phyloP scores from a whole-genome alignment of 2,329 filamentous ascomycete genomes.

The Fusarium pseudograminearum region DNA sequence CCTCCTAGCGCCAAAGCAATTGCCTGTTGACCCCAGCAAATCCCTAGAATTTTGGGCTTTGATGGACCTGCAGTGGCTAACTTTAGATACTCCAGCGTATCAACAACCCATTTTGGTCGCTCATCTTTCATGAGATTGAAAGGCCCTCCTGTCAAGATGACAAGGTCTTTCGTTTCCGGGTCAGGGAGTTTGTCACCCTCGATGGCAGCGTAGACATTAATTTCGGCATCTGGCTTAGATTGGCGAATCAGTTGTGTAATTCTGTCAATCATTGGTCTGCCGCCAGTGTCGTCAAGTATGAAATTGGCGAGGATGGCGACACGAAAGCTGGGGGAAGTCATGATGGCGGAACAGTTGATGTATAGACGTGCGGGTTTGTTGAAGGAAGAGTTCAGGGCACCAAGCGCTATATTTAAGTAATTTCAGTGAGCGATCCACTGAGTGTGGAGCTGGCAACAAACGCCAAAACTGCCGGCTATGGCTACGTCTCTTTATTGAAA shows the following conservation, averaged over 20 bases:
- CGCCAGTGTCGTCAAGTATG: not conserved
- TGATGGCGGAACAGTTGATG: not conserved
- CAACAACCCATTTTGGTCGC: not conserved
- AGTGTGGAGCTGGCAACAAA: not conserved
- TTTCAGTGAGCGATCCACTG: not conserved
- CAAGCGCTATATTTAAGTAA: not conserved
- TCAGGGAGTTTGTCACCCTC: not conserved
- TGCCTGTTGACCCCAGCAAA: constrained; percentile 14
- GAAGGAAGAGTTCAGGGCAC: not conserved
- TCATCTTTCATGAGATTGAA: not conserved
- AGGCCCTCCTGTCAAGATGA: constrained; percentile 6
- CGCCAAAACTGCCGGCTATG: not conserved
- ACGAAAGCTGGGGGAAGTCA: not conserved
- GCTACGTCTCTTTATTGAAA: not conserved
- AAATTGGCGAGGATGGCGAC: constrained; percentile 8
- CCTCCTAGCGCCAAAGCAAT: not conserved
- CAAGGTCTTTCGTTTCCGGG: not conserved
- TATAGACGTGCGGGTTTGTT: not conserved
- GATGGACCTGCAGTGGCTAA: rapidly evolving
- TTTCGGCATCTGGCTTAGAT: not conserved
- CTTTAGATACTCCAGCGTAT: not conserved
- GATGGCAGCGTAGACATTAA: not conserved
- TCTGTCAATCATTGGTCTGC: not conserved
- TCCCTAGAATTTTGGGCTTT: not conserved
- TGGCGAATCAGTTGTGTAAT: not conserved